Evolutionary conservation across 352 stramenopile species (phyloP), one percentile per base, ranked within the genome.

Genomic region (Poterioochromonas sp.): DNA sequence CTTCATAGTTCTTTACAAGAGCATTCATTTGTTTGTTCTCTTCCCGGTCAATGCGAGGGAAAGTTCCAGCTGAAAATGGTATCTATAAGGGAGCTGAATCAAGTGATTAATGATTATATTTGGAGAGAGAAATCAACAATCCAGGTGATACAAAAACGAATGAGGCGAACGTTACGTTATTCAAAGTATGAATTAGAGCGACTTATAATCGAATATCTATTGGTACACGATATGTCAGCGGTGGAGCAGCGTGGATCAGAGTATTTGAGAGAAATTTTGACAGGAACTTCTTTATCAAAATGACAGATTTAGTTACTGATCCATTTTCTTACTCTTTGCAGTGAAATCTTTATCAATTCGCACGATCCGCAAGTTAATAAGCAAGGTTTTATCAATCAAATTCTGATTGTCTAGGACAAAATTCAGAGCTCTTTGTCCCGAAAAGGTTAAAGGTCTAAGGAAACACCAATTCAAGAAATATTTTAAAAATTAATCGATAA

Each of bases 351-450:
- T 44, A 41, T 84, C 81, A 32, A 84, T 77, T 39, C 77, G 43
- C n/a, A 83, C 73, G 0, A 84, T 39, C 44, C 78, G 51, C 22
- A 84, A 71, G 37, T 85, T 84, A 44, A 84, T 81, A 40, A 84
- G 80, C 12, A 84, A 77, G 11, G 78, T 81, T 40, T 81, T 81
- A 71, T 81, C 78, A 47, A 81, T 80, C n/a, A 81, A 39, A 20
- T 79, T 79, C 22, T 81, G 78, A 70, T 81, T 80, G 8, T 82
- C 74, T 11, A 84, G 58, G 0, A 84, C 81, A 69, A 84, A 84
- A 68, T 84, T 82, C 1, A 84, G 77, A 1, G 81, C 81, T 39
- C 81, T 54, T 20, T 73, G 51, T 0, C 81, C 81, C 8, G 80
- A 83, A 70, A 84, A 85, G 26, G 82, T 85, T 0, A 76, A 82